Percentiles rank a stretch among this genome's conserved stretches.
Evolutionary conservation across 2,329 filamentous ascomycete species (phyloP).

Genomic region (Falciphora oryzae): DNA sequence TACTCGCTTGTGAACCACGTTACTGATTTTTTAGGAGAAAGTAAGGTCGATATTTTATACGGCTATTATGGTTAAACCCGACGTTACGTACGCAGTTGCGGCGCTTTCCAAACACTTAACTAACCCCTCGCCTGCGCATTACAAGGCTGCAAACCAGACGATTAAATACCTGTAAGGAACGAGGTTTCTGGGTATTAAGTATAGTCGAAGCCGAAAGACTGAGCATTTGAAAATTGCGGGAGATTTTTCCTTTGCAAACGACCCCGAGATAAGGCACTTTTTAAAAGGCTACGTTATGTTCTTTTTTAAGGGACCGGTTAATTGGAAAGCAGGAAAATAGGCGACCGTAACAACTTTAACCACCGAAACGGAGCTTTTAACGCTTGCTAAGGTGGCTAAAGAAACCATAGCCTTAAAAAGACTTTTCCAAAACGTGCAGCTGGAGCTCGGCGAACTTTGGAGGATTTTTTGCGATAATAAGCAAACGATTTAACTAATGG

Average conservation of each 20-base stretch:
- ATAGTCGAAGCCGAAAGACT: not conserved
- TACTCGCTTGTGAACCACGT: no score
- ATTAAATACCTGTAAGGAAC: not conserved
- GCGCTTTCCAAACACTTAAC: not conserved
- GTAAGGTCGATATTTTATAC: no score
- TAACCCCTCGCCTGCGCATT: not conserved
- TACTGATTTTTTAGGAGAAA: no score
- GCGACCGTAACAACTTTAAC: conserved; percentile 10
- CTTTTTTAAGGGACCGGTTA: conserved; percentile 8
- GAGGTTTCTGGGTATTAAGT: not conserved
- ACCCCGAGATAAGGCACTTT: not conserved
- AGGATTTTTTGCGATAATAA: not conserved
- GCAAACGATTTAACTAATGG: not conserved
- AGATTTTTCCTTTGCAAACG: not conserved
- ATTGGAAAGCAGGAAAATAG: conserved; percentile 10
- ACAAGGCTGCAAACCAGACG: not conserved
- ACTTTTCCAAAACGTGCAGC: not conserved
- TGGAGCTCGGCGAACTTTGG: not conserved
- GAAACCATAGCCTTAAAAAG: not conserved
- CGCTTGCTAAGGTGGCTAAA: not conserved
- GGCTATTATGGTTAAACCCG: no score
- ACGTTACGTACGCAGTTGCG: not conserved
- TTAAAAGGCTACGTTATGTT: not conserved
- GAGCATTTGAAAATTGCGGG: no score
- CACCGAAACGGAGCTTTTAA: conserved; percentile 9